A percentile compares a stretch with the other conserved stretches of the same genome.
phyloP scores from a whole-genome alignment of 1,284 basidiomycete species.

The Paramarasmius palmivorus region DNA sequence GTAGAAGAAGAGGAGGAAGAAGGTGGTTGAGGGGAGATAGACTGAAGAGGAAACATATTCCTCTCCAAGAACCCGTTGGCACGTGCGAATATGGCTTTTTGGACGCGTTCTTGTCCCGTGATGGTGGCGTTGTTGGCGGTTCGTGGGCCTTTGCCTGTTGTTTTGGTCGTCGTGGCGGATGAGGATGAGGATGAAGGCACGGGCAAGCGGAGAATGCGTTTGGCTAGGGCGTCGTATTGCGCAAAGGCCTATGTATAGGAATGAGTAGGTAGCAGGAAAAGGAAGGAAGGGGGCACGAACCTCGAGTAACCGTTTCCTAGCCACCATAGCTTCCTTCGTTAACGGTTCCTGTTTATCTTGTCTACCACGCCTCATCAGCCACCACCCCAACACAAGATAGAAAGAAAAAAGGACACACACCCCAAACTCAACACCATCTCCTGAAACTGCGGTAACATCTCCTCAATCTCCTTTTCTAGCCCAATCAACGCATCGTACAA shows the following conservation, averaged over 20 bases:
- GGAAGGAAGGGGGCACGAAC: no score
- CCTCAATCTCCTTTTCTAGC: conserved; percentile 67
- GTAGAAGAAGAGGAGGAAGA: background rate
- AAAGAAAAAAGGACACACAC: conserved; percentile 34
- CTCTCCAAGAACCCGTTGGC: conserved; percentile 86
- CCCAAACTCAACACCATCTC: conserved; percentile 47
- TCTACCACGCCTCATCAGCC: background rate
- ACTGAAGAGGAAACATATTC: conserved; percentile 78
- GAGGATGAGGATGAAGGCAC: no score
- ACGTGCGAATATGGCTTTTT: conserved; percentile 77
- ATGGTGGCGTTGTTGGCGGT: conserved; percentile 62
- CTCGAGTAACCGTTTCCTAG: conserved; percentile 82
- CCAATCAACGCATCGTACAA: conserved; percentile 77
- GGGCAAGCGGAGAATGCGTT: no score
- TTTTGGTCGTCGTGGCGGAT: no score
- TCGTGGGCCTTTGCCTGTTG: no score
- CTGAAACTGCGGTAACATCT: conserved; percentile 49
- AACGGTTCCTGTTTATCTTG: conserved; percentile 44
- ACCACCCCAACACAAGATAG: conserved; percentile 35
- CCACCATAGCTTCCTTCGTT: conserved; percentile 65
- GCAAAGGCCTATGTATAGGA: no score
- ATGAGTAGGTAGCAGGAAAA: no score
- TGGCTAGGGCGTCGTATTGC: conserved; percentile 87
- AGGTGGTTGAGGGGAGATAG: conserved; percentile 6
- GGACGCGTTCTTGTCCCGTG: conserved; percentile 81